A percentile compares a stretch with the other conserved stretches of the same genome.
These are phyloP conservation scores for Massarina eburnea DNA, from an alignment of 2,329 filamentous ascomycete genomes.

Conservation along the genomic window DNA sequence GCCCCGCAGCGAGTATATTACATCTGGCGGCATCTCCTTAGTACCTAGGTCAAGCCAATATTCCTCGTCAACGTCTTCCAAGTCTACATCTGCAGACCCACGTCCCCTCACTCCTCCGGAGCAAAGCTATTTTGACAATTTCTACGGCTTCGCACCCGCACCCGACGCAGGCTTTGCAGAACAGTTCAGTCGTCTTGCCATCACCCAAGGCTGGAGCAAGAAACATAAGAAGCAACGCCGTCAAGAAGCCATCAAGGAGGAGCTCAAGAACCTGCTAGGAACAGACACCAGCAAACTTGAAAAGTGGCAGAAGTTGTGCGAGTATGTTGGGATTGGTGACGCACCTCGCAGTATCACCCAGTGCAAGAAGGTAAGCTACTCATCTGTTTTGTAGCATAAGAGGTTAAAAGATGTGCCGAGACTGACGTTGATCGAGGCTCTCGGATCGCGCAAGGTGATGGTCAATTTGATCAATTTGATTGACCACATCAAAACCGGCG, in stretches of 20 bases:
- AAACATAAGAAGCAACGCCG: conserved; percentile 1
- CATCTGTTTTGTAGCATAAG: not conserved
- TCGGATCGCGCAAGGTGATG: conserved; percentile 11
- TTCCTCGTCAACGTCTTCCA: not conserved
- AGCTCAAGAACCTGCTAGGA: conserved; percentile 9
- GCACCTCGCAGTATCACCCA: conserved; percentile 5
- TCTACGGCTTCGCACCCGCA: conserved; percentile 4
- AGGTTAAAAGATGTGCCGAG: not conserved
- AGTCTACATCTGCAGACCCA: not conserved
- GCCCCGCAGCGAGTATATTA: not conserved
- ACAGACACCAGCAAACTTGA: conserved; percentile 3
- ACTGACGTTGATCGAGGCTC: conserved; percentile 4
- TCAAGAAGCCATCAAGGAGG: conserved; percentile 7
- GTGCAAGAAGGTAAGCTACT: conserved; percentile 14
- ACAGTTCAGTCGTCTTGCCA: conserved; percentile 16
- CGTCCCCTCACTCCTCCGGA: not conserved
- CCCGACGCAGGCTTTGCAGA: conserved; percentile 5
- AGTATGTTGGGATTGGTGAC: conserved; percentile 5
- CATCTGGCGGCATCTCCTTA: not conserved
- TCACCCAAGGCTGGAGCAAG: conserved; percentile 10
- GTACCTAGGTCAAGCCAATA: not conserved
- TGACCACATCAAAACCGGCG: conserved; percentile 16
- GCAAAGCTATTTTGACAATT: conserved; percentile 3
- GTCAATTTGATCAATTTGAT: conserved; percentile 27
- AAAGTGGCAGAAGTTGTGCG: conserved; percentile 11